Evolutionary conservation across 371 early-diverging fungal species (phyloP), one percentile per base, ranked within the genome.

Genomic region (Rhizopus stolonifer): DNA sequence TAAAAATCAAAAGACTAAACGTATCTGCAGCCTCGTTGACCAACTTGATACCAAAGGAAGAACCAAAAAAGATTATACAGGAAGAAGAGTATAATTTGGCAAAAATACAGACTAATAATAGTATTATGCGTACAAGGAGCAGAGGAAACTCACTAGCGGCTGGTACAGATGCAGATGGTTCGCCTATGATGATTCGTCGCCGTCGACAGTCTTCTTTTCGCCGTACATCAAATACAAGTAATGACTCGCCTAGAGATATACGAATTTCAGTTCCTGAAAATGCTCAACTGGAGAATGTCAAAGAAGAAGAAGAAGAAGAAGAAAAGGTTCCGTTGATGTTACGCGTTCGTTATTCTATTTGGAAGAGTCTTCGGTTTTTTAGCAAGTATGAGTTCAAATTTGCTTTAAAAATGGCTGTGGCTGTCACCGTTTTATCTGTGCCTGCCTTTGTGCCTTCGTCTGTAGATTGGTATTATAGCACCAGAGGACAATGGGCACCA

Each of bases 401-500:
- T 69, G 77, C 77, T 3, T 58, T 84, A 60, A 84, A 84, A 60
- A 80, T 84, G 81, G 81, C 79, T 1, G 46, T 54, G 1, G 81
- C 79, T 6, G 70, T 82, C 2, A 48, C 73, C 0, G 47, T 77
- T 0, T 56, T 81, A 39, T 66, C 69, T 39, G 23, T 80, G 3
- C 80, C 78, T 42, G 74, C 84, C 0, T 84, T 75, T 63, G 44
- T 84, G 3, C 66, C 74, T 0, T 65, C 70, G 22, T 77, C 70
- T 13, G 55, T 51, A 14, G 62, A 44, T 0, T 70, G 74, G 58
- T 69, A 79, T 21, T 58, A 61, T 15, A 65, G 57, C 8, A 74
- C 70, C 26, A 72, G 80, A 44, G 82, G 84, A 17, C 82, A 81
- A 48, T 84, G 84, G 84, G 70, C 82, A 1, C 69, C 76, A 34